Evolutionary conservation across 495 filamentous ascomycete species (phyloP).

Genomic region (Penicillium angulare): DNA sequence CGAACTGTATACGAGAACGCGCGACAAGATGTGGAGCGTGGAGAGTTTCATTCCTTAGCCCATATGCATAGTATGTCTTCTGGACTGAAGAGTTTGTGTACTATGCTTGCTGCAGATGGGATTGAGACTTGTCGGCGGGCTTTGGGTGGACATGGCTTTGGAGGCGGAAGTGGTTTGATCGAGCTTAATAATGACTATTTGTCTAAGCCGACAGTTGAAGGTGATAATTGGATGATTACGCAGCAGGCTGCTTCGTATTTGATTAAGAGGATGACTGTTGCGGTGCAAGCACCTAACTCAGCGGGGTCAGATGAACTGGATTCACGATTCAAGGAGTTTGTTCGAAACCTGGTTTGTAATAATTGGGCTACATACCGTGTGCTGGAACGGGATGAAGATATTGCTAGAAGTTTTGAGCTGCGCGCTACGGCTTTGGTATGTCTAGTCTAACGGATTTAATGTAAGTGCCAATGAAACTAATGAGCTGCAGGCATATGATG

Average conservation of each 20-base stretch:
- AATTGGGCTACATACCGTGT: constrained; percentile 6
- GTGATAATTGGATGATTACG: constrained; percentile 56
- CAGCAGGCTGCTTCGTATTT: constrained; percentile 48
- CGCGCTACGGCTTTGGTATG: constrained; percentile 38
- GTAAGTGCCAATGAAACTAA: not conserved
- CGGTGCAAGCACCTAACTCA: constrained; percentile 18
- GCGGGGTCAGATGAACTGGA: constrained; percentile 20
- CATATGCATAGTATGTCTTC: constrained; percentile 49
- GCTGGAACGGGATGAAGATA: constrained; percentile 29
- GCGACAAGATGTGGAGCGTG: constrained; percentile 38
- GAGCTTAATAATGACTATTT: constrained; percentile 48
- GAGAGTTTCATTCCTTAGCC: constrained; percentile 39
- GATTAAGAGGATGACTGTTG: constrained; percentile 46
- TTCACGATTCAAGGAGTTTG: constrained; percentile 21
- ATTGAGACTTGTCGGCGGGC: constrained; percentile 50
- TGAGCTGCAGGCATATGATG: constrained; percentile 30
- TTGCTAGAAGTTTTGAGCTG: constrained; percentile 42
- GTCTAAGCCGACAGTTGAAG: constrained; percentile 51
- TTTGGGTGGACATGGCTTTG: constrained; percentile 51
- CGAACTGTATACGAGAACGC: constrained; percentile 35
- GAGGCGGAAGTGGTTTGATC: constrained; percentile 46
- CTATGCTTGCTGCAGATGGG: constrained; percentile 46
- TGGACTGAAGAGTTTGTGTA: constrained; percentile 51
- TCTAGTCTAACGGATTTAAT: not conserved
- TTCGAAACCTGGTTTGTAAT: constrained; percentile 3